Evolutionary conservation across 2,329 filamentous ascomycete species (phyloP).

Genomic region (Phialocephala sp.): DNA sequence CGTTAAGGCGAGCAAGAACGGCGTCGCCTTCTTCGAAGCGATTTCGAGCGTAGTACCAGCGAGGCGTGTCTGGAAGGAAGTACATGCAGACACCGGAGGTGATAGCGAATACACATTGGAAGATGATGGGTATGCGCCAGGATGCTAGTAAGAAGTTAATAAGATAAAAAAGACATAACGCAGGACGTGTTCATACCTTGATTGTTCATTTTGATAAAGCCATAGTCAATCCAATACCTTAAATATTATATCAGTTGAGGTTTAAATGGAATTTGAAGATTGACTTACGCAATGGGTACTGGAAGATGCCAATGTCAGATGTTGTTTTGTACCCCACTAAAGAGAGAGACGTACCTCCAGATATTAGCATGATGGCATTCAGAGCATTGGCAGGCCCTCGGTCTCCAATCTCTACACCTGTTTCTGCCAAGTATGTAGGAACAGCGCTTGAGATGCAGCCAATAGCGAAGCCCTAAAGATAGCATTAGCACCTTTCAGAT

Average conservation of each 20-base stretch:
- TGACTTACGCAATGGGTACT: constrained; percentile 1
- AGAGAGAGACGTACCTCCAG: neutral
- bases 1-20: constrained; percentile 22
- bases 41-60: constrained; percentile 43
- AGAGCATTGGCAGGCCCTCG: constrained; percentile 39
- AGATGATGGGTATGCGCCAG: constrained; percentile 41
- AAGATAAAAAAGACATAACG: neutral
- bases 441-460: constrained; percentile 40
- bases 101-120: constrained; percentile 43
- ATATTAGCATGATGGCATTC: neutral
- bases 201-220: constrained; percentile 32
- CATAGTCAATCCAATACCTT: constrained; percentile 31
- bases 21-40: constrained; percentile 22
- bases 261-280: neutral
- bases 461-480: constrained; percentile 21
- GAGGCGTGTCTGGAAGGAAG: constrained; percentile 41
- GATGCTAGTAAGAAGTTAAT: neutral
- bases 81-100: constrained; percentile 38
- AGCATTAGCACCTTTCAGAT: constrained; percentile 22
- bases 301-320: neutral
- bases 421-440: constrained; percentile 42
- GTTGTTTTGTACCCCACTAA: neutral
- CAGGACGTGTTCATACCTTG: constrained; percentile 13
- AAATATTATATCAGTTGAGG: neutral
- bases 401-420: constrained; percentile 32